These are phyloP conservation scores for Sporothrix variecibatus DNA, from an alignment of 2,329 filamentous ascomycete species.

Conservation along the genomic window DNA sequence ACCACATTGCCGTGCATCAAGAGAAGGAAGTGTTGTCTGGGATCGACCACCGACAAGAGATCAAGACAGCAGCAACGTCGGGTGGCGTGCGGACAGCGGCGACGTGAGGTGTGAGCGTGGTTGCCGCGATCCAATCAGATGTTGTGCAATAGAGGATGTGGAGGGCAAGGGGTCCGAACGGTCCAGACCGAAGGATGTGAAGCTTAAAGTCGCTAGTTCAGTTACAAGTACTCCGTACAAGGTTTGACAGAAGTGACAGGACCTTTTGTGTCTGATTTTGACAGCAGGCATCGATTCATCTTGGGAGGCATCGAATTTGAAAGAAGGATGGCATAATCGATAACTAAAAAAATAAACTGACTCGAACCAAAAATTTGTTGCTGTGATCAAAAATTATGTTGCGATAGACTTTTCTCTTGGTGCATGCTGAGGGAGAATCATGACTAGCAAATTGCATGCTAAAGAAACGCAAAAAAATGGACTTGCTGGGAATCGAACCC, in stretches of 20 bases:
- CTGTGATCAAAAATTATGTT: no score
- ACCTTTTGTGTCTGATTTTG: no score
- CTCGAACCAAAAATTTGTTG: no score
- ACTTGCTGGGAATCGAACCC: not conserved
- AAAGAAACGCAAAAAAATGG: no score
- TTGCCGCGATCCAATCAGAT: not conserved
- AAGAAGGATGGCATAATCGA: not conserved
- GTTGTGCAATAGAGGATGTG: not conserved
- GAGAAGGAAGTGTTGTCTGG: constrained; percentile 24
- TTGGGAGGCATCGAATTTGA: no score
- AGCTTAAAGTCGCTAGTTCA: not conserved
- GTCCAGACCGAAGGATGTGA: not conserved
- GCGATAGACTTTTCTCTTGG: no score
- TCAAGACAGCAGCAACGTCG: not conserved
- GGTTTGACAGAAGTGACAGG: not conserved
- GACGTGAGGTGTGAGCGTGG: not conserved
- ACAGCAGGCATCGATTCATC: no score
- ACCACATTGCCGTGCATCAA: constrained; percentile 27
- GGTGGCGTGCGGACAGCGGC: not conserved
- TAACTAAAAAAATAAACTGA: no score
- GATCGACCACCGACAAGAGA: constrained; percentile 18
- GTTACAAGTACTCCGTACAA: no score
- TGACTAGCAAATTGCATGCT: no score
- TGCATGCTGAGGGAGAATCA: no score
- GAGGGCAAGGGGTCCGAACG: not conserved